Conservation (phyloP, 345 rosid species). For the Ceriops decandra region DNA sequence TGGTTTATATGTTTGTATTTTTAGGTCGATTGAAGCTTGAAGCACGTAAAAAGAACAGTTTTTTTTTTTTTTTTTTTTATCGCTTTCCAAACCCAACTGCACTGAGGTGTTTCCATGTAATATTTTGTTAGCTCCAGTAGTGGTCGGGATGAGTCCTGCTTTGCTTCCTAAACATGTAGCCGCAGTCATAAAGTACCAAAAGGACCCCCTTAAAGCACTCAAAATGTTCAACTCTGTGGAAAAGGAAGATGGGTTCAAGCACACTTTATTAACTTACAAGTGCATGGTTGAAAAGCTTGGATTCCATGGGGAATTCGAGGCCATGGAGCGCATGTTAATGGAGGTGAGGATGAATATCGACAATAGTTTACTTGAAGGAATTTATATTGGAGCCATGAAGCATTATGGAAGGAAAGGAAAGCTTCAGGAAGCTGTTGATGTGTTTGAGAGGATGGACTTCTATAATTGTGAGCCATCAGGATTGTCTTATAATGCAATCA, state of each 20-base stretch:
- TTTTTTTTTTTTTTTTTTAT: background rate
- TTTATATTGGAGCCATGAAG: conserved; percentile 65
- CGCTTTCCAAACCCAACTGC: background rate
- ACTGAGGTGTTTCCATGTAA: conserved; percentile 17
- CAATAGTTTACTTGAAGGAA: conserved; percentile 63
- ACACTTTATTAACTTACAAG: conserved; percentile 62
- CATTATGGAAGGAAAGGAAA: conserved; percentile 70
- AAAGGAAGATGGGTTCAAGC: conserved; percentile 64
- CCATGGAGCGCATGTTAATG: conserved; percentile 56
- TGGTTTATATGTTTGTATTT: background rate
- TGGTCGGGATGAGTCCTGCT: conserved; percentile 46
- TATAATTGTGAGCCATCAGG: conserved; percentile 65
- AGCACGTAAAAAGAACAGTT: background rate
- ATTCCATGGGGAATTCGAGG: conserved; percentile 63
- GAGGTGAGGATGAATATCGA: conserved; percentile 53
- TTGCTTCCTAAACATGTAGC: conserved; percentile 81
- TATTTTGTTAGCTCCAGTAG: background rate
- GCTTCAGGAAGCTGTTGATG: conserved; percentile 76
- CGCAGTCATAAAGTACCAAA: conserved; percentile 66
- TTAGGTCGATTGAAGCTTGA: conserved; percentile 21
- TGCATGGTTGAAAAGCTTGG: conserved; percentile 76
- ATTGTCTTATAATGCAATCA: conserved; percentile 67
- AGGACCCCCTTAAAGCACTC: conserved; percentile 62
- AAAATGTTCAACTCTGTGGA: conserved; percentile 71
- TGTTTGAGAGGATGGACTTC: conserved; percentile 94